These are phyloP conservation scores for Alternaria tenuissima DNA, from an alignment of 2,329 filamentous ascomycete genomes.

Conservation along the genomic window DNA sequence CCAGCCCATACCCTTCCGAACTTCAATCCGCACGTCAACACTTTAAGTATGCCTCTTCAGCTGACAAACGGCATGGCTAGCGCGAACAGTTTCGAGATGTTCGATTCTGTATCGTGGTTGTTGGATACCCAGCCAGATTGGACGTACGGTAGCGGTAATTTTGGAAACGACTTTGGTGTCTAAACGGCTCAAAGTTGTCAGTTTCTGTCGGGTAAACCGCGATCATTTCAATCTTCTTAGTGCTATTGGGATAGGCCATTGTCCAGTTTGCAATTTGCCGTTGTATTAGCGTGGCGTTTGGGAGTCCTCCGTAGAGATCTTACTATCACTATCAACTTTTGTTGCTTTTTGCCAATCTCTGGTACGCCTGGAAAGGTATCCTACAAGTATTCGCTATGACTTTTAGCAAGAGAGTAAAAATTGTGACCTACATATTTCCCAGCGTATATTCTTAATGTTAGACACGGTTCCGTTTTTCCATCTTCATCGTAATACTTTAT, in stretches of 20 bases:
- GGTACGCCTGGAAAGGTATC: background rate
- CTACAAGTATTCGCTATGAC: background rate
- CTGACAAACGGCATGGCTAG: constrained; percentile 63
- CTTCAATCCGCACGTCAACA: constrained; percentile 50
- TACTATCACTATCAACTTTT: background rate
- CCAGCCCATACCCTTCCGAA: constrained; percentile 45
- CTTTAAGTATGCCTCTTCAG: constrained; percentile 62
- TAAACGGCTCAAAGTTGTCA: constrained; percentile 13
- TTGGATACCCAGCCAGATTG: constrained; percentile 72
- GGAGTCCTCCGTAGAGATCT: background rate
- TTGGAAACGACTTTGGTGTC: constrained; percentile 44
- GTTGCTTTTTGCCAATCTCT: background rate
- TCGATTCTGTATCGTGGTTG: constrained; percentile 94
- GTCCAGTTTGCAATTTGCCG: background rate
- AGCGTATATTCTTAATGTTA: background rate
- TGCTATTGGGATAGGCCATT: background rate
- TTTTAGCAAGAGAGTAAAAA: background rate
- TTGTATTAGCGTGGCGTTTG: constrained; percentile 13
- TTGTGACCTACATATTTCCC: background rate
- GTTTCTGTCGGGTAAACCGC: background rate
- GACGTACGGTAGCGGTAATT: constrained; percentile 40
- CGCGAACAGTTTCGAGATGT: constrained; percentile 69
- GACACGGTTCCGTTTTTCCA: background rate
- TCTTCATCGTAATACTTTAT: background rate
- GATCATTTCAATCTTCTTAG: background rate